Evolutionary conservation across 2,329 filamentous ascomycete genomes (phyloP).

Genomic region (Shiraia bambusicola): DNA sequence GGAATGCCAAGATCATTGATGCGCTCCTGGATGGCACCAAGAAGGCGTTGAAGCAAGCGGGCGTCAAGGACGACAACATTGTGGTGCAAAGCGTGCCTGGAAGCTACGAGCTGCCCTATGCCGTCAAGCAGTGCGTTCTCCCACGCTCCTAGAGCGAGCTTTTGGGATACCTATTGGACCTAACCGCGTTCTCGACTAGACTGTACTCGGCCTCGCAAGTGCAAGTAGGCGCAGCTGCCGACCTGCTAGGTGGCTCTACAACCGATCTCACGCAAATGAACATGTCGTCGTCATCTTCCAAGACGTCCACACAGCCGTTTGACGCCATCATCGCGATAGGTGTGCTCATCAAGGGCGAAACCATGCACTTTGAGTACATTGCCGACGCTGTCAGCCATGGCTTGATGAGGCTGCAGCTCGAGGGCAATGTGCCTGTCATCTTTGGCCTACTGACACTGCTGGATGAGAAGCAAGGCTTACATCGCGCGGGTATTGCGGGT

Average conservation of each 20-base stretch:
- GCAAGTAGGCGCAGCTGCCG: slow-evolving; percentile 71
- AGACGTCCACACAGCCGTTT: slow-evolving; percentile 58
- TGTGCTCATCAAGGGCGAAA: slow-evolving; percentile 96
- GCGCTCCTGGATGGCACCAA: slow-evolving; percentile 79
- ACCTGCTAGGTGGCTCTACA: slow-evolving; percentile 68
- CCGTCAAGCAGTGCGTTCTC: slow-evolving; percentile 72
- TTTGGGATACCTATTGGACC: no score
- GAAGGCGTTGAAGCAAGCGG: slow-evolving; percentile 72
- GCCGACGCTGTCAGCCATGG: slow-evolving; percentile 86
- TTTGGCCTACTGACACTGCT: slow-evolving; percentile 91
- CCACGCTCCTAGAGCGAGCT: slow-evolving; percentile 1
- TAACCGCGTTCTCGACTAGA: no score
- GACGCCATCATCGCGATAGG: slow-evolving; percentile 95
- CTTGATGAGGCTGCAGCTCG: slow-evolving; percentile 90
- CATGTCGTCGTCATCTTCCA: slow-evolving; percentile 41
- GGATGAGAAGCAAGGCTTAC: slow-evolving; percentile 81
- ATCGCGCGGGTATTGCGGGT: slow-evolving; percentile 71
- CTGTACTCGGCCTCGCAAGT: slow-evolving; percentile 85
- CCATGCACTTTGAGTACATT: slow-evolving; percentile 99
- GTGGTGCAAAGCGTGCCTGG: slow-evolving; percentile 87
- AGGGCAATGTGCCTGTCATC: slow-evolving; percentile 83
- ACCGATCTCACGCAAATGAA: slow-evolving; percentile 56
- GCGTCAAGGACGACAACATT: slow-evolving; percentile 86
- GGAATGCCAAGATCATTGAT: slow-evolving; percentile 88
- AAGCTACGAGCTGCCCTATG: slow-evolving; percentile 90